Base-by-base conservation (phyloP, 208 protist species). In the Acanthamoeba culbertsoni region DNA sequence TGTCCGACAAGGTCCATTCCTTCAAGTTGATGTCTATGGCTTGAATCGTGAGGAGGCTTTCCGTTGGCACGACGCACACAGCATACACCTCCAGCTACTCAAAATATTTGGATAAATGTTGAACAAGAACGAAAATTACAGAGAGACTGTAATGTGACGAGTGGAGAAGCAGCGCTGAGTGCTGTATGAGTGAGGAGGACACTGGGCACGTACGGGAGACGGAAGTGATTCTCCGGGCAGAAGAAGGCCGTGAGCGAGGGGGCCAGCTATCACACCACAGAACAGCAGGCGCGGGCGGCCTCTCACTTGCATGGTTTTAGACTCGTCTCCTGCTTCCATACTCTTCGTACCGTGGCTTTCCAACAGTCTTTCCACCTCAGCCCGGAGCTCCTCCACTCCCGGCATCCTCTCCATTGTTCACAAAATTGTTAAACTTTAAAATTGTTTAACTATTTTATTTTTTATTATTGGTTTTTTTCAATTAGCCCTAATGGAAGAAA, bases 1-100 rank as follows among this genome's bases (percentile, higher is more conserved):
- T 37, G 37, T 63, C 18, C 12, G 79, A 48, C 33, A 89, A 4
- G n/a, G 79, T 63, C 79, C 79, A 89, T 35, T 89, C 79, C 53
- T 89, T 68, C n/a, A 89, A 18, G 53, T 89, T 89, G 79, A 89
- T 51, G 23, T 89, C 79, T 16, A 89, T 57, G 33, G 79, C 79
- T 10, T 57, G 48, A 33, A 89, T 89, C 0, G 48, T 89, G 79
- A 89, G 42, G 48, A 89, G 79, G 37, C 42, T 63, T 16, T 55
- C 53, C 12, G 79, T 89, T 8, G 35, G 53, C 43, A 89, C 48
- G 23, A 55, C 79, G 57, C 79, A 89, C 51, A 89, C 79, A 0
- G 79, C 79, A 35, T 89, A 89, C 0, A 89, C 53, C 51, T 89
- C 79, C 26, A 89, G 48, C 79, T 89, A 40, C 46, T n/a, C n/a